phyloP scores from a whole-genome alignment of 1,284 basidiomycete species.

The Acaromyces ingoldii region DNA sequence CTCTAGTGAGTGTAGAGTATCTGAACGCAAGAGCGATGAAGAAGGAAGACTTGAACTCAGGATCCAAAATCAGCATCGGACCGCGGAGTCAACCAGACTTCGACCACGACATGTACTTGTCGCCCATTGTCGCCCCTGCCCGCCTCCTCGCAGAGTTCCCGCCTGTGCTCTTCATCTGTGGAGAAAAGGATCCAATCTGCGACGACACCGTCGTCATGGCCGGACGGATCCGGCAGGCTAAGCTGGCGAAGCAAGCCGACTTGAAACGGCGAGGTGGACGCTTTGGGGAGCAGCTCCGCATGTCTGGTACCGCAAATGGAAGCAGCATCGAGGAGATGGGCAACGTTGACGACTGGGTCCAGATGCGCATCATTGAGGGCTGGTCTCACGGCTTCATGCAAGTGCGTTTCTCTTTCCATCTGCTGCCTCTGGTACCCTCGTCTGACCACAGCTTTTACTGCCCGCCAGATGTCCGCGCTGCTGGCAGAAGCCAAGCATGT shows the following conservation, averaged over 20 bases:
- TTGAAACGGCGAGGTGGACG: constrained; percentile 39
- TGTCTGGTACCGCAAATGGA: constrained; percentile 55
- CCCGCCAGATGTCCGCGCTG: constrained; percentile 80
- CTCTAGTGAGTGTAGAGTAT: constrained; percentile 58
- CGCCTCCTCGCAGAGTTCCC: constrained; percentile 84
- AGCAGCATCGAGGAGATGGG: constrained; percentile 59
- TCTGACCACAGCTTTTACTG: constrained; percentile 54
- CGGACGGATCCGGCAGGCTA: constrained; percentile 83
- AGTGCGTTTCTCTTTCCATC: constrained; percentile 70
- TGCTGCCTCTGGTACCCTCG: not conserved
- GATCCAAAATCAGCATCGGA: constrained; percentile 71
- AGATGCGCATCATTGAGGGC: constrained; percentile 61
- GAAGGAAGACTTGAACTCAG: no score
- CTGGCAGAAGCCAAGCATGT: constrained; percentile 77
- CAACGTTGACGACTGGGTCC: constrained; percentile 88
- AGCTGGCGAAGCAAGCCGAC: constrained; percentile 64
- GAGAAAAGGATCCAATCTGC: constrained; percentile 90
- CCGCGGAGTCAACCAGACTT: constrained; percentile 88
- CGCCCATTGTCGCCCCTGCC: constrained; percentile 81
- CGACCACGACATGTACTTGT: constrained; percentile 87
- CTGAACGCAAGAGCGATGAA: no score
- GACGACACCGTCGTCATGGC: constrained; percentile 70
- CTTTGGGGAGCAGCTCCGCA: constrained; percentile 55
- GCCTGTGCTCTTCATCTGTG: constrained; percentile 65
- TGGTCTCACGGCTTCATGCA: constrained; percentile 44